Evolutionary conservation across 2,329 filamentous ascomycete species (phyloP).

Genomic region (Phoma sp.): DNA sequence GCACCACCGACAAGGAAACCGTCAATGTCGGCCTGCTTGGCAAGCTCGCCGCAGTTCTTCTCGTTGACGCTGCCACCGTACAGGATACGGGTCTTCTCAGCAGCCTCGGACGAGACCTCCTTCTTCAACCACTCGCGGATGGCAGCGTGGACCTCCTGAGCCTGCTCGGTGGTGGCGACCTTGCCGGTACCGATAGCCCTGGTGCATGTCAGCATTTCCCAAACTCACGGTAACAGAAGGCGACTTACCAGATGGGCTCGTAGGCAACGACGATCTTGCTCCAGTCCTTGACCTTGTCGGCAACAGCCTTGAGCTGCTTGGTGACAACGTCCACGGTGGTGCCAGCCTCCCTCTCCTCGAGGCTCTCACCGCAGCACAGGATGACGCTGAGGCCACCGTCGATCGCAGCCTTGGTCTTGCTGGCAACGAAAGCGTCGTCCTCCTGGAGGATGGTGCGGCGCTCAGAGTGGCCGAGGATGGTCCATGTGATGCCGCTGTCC

Average conservation of each 20-base stretch:
- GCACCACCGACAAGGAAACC: conserved; percentile 97
- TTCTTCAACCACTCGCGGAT: conserved; percentile 85
- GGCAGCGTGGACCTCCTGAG: conserved; percentile 64
- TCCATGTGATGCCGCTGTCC: conserved; percentile 88
- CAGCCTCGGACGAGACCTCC: conserved; percentile 75
- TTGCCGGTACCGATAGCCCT: conserved; percentile 80
- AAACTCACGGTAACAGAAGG: neutral
- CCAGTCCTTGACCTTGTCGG: conserved; percentile 84
- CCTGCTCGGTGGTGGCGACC: conserved; percentile 51
- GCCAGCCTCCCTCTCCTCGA: conserved; percentile 86
- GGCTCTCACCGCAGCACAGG: conserved; percentile 94
- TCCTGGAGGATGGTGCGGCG: conserved; percentile 89
- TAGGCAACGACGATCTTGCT: conserved; percentile 94
- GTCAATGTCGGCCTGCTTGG: conserved; percentile 93
- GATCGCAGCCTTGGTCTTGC: conserved; percentile 92
- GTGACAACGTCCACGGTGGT: conserved; percentile 88
- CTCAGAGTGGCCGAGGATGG: conserved; percentile 93
- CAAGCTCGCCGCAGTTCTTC: conserved; percentile 96
- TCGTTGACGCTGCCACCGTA: conserved; percentile 97
- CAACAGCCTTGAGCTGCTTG: conserved; percentile 81
- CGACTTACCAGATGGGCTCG: conserved; percentile 92
- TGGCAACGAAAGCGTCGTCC: conserved; percentile 79
- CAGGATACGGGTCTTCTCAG: conserved; percentile 89
- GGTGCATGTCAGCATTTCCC: conserved; percentile 20
- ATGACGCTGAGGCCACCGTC: conserved; percentile 89